Evolutionary conservation across 176 grass and related monocot genomes (phyloP), one percentile per base, ranked within the genome.

Genomic region (Calamus simplicifolius): DNA sequence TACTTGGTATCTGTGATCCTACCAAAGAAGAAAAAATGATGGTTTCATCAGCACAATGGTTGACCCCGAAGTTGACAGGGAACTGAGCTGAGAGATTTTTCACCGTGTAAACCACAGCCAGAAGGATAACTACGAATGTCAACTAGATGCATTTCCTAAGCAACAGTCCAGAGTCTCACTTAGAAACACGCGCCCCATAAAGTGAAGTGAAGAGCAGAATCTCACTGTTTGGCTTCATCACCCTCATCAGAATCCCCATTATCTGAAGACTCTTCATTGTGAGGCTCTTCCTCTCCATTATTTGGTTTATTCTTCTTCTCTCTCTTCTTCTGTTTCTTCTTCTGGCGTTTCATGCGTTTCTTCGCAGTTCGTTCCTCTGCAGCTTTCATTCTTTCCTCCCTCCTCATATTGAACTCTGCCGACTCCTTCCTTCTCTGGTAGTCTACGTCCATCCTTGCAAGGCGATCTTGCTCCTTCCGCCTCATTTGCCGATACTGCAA

Each of bases 401-500:
- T 92, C 55, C 84, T 66, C 56, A 92, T 67, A 48, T 85, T 77
- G 5, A 87, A 95, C 71, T 95, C 91, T 4, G 80, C 91, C 18
- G 77, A 29, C 58, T 84, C 59, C 58, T 81, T 84, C 70, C 91
- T 84, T 74, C 38, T 90, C 51, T 82, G 67, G 43, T 95, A 95
- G 64, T 95, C 86, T 60, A 53, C 48, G 25, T 90, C 86, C 83
- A 95, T 90, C 66, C 86, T 85, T 6, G 80, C 28, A 49, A 95
- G 14, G 49, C 83, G 62, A 63, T 95, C 91, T 68, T 95, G 86
- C 27, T 90, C 91, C 65, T 86, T 88, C 79, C 87, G 86, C 69
- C 93, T 83, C 87, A 92, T 98, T 85, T 98, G 93, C 21, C 93
- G 87, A 70, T 98, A 92, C 93, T 98, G 79, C 35, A 43, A 43